A percentile compares a stretch with the other conserved stretches of the same genome.
Conservation (phyloP, 192 early-diverging fungal genomes). For the Linnemannia hyalina region DNA sequence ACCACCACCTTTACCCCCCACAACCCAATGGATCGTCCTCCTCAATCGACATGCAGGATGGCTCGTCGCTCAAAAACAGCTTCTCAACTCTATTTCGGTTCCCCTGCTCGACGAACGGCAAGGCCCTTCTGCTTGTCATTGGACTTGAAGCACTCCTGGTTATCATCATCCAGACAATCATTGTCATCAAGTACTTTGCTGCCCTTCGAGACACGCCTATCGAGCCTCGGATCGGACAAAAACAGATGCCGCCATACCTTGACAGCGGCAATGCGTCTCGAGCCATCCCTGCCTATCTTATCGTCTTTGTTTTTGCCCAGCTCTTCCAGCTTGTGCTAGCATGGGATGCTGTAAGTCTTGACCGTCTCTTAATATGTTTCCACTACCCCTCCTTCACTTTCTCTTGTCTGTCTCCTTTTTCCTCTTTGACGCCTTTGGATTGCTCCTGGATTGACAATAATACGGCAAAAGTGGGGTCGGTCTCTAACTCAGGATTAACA, state of each 20-base stretch:
- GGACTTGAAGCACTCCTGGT: conserved; percentile 46
- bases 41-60: neutral
- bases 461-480: neutral
- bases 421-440: neutral
- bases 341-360: conserved; percentile 76
- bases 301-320: conserved; percentile 79
- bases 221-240: neutral
- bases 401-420: neutral
- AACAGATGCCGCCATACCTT: conserved; percentile 18
- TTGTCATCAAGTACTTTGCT: conserved; percentile 44
- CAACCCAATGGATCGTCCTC: conserved; percentile 14
- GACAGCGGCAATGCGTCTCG: conserved; percentile 37
- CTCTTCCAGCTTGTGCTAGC: conserved; percentile 74
- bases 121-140: conserved; percentile 36
- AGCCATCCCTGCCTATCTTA: conserved; percentile 76
- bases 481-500: neutral
- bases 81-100: conserved; percentile 29
- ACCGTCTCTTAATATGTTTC: neutral
- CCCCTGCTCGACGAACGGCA: conserved; percentile 49
- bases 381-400: neutral
- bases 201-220: conserved; percentile 30
- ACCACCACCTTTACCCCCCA: conserved; percentile 34
- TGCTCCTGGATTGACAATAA: neutral
- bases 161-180: conserved; percentile 39
- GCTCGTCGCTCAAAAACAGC: conserved; percentile 14